Percentiles rank a stretch among this genome's conserved stretches.
Evolutionary conservation across 306 rosid species (phyloP).

Genomic region (Alnus glutinosa): DNA sequence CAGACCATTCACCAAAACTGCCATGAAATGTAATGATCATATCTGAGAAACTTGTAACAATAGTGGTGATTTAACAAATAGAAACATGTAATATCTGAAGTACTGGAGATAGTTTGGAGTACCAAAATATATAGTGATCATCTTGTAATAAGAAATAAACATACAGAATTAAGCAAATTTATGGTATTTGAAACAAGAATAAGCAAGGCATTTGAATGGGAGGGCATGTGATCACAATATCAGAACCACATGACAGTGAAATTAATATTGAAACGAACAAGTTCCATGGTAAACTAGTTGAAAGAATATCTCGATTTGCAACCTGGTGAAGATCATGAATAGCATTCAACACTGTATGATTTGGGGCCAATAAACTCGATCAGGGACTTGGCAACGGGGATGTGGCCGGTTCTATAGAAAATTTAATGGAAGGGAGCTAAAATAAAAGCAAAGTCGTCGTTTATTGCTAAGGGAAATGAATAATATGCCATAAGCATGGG

Average conservation of each 20-base stretch:
- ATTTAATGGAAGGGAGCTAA: neutral
- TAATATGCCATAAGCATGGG: neutral
- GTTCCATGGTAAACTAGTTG: neutral
- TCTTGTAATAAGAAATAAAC: neutral
- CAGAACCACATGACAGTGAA: neutral
- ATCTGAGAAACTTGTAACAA: neutral
- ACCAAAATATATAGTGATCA: neutral
- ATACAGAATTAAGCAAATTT: neutral
- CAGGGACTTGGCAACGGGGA: neutral
- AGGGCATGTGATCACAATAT: no score
- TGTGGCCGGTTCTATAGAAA: neutral
- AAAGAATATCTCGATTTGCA: neutral
- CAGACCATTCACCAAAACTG: conserved; percentile 32
- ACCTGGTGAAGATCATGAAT: neutral
- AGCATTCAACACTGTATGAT: neutral
- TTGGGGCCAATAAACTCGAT: neutral
- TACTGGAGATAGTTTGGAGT: neutral
- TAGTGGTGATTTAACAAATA: no score
- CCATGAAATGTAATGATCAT: neutral
- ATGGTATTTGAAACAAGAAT: neutral
- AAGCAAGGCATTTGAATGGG: no score
- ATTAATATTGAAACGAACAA: neutral
- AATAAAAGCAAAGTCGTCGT: neutral
- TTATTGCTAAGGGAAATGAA: neutral
- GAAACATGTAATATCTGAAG: neutral